Conservation (phyloP, 2,329 filamentous ascomycete genomes). For the Hysterium pulicare region DNA sequence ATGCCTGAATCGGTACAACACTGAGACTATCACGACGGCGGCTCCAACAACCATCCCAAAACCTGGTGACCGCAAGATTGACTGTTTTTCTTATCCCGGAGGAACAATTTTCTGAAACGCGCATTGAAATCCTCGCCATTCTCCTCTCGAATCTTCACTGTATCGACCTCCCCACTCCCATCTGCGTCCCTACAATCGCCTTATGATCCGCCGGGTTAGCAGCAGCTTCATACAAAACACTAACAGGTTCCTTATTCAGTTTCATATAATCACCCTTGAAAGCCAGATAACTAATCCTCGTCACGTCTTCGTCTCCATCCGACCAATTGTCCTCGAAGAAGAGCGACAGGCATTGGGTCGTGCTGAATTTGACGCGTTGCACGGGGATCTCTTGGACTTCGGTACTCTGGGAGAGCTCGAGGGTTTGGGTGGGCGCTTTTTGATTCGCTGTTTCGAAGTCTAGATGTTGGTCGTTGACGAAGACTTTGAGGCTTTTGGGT, state of each 20-base stretch:
- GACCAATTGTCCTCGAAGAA: conserved; percentile 93
- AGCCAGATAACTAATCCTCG: conserved; percentile 75
- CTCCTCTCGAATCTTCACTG: conserved; percentile 19
- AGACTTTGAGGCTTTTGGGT: conserved; percentile 80
- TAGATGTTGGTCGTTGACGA: conserved; percentile 79
- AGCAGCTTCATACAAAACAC: conserved; percentile 89
- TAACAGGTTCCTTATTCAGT: conserved; percentile 75
- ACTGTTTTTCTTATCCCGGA: too few relatives aligned
- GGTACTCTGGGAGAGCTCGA: conserved; percentile 73
- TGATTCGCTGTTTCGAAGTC: conserved; percentile 78
- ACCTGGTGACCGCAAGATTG: too few relatives aligned
- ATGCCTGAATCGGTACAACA: too few relatives aligned
- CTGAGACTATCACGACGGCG: too few relatives aligned
- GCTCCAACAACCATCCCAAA: too few relatives aligned
- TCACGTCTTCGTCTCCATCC: conserved; percentile 72
- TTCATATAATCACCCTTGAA: conserved; percentile 95
- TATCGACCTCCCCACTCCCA: conserved; percentile 35
- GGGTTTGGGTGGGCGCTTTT: conserved; percentile 65
- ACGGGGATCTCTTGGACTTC: conserved; percentile 86
- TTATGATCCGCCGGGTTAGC: conserved; percentile 87
- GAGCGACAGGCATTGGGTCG: conserved; percentile 74
- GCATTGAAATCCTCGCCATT: not conserved
- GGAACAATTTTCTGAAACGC: not conserved
- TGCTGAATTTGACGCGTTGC: conserved; percentile 83
- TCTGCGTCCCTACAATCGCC: conserved; percentile 38